Percentiles rank a stretch among this genome's conserved stretches.
These are phyloP conservation scores for Hymenoscyphus linearis DNA, from an alignment of 2,329 filamentous ascomycete genomes.

Conservation along the genomic window DNA sequence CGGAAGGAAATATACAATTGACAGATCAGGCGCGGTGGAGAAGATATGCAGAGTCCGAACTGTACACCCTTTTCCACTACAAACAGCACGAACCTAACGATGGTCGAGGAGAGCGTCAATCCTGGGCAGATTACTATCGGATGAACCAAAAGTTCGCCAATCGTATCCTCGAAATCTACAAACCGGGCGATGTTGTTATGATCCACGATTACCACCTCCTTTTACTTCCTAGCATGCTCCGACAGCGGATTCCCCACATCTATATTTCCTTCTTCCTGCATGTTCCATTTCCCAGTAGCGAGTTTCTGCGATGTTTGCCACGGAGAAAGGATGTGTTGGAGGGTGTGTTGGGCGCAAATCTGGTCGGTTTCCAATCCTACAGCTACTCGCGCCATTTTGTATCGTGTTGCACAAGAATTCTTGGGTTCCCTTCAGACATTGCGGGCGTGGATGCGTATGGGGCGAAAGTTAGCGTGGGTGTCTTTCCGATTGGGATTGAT, in stretches of 20 bases:
- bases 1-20: conserved; percentile 61
- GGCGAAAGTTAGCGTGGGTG: conserved; percentile 81
- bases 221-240: conserved; percentile 80
- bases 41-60: conserved; percentile 81
- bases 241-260: conserved; percentile 79
- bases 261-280: conserved; percentile 95
- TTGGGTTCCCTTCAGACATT: conserved; percentile 83
- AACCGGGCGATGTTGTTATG: conserved; percentile 85
- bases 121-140: conserved; percentile 89
- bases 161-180: conserved; percentile 81
- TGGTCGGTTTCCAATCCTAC: conserved; percentile 93
- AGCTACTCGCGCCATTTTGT: conserved; percentile 93
- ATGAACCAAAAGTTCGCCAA: conserved; percentile 93
- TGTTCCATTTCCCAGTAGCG: conserved; percentile 91
- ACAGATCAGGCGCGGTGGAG: conserved; percentile 85
- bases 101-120: conserved; percentile 71
- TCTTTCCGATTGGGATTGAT: conserved; percentile 93
- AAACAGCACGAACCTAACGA: conserved; percentile 89
- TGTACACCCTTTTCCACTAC: conserved; percentile 94
- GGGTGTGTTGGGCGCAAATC: conserved; percentile 83
- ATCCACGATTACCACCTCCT: conserved; percentile 94
- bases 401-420: conserved; percentile 85
- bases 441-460: conserved; percentile 86
- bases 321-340: conserved; percentile 86
- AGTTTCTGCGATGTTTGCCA: conserved; percentile 85